Conservation (phyloP, 1,139 yeast genomes). For the Yamadazyma dushanensis region DNA sequence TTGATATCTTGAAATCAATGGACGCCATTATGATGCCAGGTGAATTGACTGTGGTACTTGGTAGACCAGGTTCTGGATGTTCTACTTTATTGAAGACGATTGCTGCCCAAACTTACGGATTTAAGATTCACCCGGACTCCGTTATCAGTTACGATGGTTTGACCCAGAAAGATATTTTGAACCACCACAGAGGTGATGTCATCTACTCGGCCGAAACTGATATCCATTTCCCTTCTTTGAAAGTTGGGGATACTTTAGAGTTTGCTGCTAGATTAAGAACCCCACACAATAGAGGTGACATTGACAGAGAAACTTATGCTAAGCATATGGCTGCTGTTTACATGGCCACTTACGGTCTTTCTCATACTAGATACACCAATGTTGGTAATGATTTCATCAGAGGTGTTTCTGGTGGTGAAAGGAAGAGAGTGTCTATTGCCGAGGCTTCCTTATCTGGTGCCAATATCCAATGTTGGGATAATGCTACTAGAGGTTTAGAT, state of each 20-base stretch:
- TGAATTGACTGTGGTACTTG: constrained; percentile 72
- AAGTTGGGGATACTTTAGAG: constrained; percentile 53
- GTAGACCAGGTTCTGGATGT: constrained; percentile 87
- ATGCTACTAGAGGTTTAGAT: constrained; percentile 93
- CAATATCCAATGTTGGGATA: constrained; percentile 55
- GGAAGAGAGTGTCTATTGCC: constrained; percentile 30
- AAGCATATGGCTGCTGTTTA: constrained; percentile 20
- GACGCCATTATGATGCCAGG: constrained; percentile 56
- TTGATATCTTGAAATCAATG: constrained; percentile 35
- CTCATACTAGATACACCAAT: constrained; percentile 27
- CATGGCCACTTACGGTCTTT: constrained; percentile 9
- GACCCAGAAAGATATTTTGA: constrained; percentile 25
- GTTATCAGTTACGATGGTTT: constrained; percentile 35
- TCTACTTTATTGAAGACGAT: constrained; percentile 73
- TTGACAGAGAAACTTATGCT: constrained; percentile 51
- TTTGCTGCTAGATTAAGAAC: constrained; percentile 48
- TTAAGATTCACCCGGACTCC: constrained; percentile 55
- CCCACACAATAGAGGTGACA: constrained; percentile 58
- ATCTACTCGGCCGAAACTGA: constrained; percentile 56
- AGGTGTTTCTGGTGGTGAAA: constrained; percentile 28
- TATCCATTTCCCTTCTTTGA: constrained; percentile 54
- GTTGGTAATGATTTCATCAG: constrained; percentile 26
- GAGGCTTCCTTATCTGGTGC: constrained; percentile 27
- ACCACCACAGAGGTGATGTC: constrained; percentile 42
- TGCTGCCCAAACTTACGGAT: constrained; percentile 72